These are phyloP conservation scores for Penicillium sp. DNA, from an alignment of 2,329 filamentous ascomycete species.

Conservation along the genomic window DNA sequence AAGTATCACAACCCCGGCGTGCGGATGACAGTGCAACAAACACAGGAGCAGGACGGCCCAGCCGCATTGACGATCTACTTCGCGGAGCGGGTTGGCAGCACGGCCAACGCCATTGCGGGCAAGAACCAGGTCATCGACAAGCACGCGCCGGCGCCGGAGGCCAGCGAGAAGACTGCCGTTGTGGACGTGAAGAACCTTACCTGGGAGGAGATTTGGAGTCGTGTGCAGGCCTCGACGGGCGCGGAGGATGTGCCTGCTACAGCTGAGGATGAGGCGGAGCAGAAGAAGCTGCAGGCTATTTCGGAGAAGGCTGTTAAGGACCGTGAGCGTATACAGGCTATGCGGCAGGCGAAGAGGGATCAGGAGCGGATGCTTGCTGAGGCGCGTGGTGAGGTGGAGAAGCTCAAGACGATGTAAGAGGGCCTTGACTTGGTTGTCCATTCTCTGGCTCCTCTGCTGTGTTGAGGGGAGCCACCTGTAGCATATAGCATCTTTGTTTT, in stretches of 20 bases:
- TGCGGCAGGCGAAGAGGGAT: constrained; percentile 46
- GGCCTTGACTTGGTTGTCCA: constrained; percentile 5
- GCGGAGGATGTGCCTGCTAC: constrained; percentile 37
- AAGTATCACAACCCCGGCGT: constrained; percentile 92
- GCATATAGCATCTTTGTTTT: constrained; percentile 25
- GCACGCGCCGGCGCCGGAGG: constrained; percentile 33
- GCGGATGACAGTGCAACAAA: constrained; percentile 77
- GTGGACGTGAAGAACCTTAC: constrained; percentile 41
- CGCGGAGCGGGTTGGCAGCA: constrained; percentile 31
- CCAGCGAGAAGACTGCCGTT: constrained; percentile 33
- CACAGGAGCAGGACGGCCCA: constrained; percentile 49
- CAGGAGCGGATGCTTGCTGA: constrained; percentile 46
- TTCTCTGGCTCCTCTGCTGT: constrained; percentile 1
- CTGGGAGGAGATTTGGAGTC: constrained; percentile 44
- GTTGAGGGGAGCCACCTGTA: constrained; percentile 17
- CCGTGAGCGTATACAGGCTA: constrained; percentile 36
- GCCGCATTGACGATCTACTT: constrained; percentile 45
- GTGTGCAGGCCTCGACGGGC: constrained; percentile 42
- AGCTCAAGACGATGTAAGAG: constrained; percentile 35
- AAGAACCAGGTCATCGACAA: constrained; percentile 28
- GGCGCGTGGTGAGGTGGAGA: constrained; percentile 45
- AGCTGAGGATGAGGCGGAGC: constrained; percentile 36
- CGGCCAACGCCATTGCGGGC: constrained; percentile 25
- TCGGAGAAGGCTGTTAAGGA: constrained; percentile 39
- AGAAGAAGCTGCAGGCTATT: constrained; percentile 37